phyloP scores from a whole-genome alignment of 2,329 filamentous ascomycete genomes.

The Escovopsis sp. region DNA sequence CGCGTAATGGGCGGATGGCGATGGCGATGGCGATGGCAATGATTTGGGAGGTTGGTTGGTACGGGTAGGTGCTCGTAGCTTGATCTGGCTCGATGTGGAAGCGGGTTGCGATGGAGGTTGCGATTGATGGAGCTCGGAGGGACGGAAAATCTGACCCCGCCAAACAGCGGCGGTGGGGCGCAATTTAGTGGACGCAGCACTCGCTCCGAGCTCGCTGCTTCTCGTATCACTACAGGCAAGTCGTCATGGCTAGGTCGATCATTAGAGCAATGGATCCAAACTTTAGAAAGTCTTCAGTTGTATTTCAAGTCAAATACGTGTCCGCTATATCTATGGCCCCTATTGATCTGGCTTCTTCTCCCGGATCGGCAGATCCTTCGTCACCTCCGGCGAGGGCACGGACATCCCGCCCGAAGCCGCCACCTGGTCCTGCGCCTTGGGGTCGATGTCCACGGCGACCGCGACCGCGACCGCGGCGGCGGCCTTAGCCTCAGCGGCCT shows the following conservation, averaged over 20 bases:
- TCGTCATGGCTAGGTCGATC: no score
- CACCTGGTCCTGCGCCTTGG: slow-evolving; percentile 8
- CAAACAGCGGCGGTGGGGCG: slow-evolving; percentile 3
- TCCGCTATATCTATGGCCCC: not conserved
- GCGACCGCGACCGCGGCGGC: not conserved
- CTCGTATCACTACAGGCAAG: no score
- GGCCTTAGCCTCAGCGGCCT: slow-evolving; percentile 15
- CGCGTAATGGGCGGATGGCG: not conserved
- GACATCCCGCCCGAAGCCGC: slow-evolving; percentile 7
- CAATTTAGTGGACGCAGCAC: no score
- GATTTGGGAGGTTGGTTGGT: no score
- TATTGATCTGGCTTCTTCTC: slow-evolving; percentile 5
- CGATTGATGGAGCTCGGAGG: no score
- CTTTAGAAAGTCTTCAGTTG: not conserved
- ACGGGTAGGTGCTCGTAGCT: not conserved
- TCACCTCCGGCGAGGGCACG: slow-evolving; percentile 9
- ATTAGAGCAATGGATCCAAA: no score
- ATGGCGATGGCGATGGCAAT: not conserved
- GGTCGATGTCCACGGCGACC: not conserved
- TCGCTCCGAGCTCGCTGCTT: no score
- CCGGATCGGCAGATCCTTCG: slow-evolving; percentile 11
- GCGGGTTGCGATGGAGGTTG: no score
- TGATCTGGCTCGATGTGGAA: not conserved
- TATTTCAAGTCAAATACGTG: not conserved
- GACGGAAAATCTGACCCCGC: slow-evolving; percentile 3